Percentiles rank a stretch among this genome's conserved stretches.
Conservation (phyloP, 176 grass and related monocot species). For the Aegilops bicornis region DNA sequence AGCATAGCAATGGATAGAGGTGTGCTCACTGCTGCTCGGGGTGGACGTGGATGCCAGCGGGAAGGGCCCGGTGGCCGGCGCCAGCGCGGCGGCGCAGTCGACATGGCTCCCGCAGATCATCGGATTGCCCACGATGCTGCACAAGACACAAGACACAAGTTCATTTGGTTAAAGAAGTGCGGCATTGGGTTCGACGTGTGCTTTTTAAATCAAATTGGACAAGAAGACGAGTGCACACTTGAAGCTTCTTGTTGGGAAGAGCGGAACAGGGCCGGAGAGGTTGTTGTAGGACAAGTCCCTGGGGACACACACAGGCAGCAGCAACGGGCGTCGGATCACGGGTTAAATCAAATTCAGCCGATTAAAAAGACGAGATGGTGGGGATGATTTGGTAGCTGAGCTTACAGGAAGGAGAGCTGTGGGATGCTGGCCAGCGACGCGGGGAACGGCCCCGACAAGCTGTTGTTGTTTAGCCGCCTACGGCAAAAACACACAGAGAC, state of each 20-base stretch:
- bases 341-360: neutral
- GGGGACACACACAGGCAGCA: neutral
- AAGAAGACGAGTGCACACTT: conserved; percentile 25
- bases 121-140: conserved; percentile 89
- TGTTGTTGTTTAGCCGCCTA: conserved; percentile 97
- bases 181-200: too few species aligned
- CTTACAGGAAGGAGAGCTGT: conserved; percentile 79
- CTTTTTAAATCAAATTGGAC: too few species aligned
- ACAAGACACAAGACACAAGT: neutral
- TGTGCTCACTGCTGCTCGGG: conserved; percentile 40
- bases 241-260: conserved; percentile 82
- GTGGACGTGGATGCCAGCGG: conserved; percentile 52
- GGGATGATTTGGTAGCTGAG: neutral
- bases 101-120: conserved; percentile 68
- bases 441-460: conserved; percentile 75
- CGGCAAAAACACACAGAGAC: neutral
- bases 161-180: too few species aligned
- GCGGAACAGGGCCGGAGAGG: conserved; percentile 69
- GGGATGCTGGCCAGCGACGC: conserved; percentile 72
- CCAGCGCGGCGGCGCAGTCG: conserved; percentile 56
- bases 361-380: neutral
- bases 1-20: neutral
- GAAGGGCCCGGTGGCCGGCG: conserved; percentile 55
- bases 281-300: conserved; percentile 99
- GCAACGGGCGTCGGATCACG: neutral